phyloP scores from a whole-genome alignment of 2,329 filamentous ascomycete genomes.

The Trichoderma sp. region DNA sequence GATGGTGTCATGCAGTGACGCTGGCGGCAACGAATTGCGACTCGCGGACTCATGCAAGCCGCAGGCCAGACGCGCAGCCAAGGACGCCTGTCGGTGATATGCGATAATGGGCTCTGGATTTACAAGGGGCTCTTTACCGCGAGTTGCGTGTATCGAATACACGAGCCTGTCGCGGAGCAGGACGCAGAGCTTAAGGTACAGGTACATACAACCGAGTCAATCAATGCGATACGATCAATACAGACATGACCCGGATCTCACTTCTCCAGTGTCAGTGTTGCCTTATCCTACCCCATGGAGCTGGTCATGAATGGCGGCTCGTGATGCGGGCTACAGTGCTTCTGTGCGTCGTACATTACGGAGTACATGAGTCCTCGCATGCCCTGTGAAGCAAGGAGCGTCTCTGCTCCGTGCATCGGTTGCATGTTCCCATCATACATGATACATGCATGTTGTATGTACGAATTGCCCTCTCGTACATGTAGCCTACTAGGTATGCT shows the following conservation, averaged over 20 bases:
- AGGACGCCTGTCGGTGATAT: constrained; percentile 17
- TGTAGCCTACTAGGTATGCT: not conserved
- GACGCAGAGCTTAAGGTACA: not conserved
- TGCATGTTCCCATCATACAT: not conserved
- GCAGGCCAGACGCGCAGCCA: constrained; percentile 18
- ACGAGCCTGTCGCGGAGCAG: not conserved
- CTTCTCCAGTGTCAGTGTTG: not conserved
- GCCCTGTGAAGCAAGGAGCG: not conserved
- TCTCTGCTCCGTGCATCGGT: not conserved
- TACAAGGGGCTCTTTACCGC: not conserved
- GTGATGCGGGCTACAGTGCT: constrained; percentile 12
- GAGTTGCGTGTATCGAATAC: not conserved
- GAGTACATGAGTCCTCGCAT: constrained; percentile 13
- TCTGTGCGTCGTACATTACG: constrained; percentile 10
- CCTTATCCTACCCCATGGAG: constrained; percentile 8
- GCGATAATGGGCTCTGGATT: not conserved
- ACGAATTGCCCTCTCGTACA: not conserved
- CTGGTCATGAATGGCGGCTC: constrained; percentile 9
- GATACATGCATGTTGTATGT: not conserved
- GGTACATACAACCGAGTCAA: not conserved
- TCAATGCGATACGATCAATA: not conserved
- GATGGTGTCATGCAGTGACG: constrained; percentile 31
- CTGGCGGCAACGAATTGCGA: constrained; percentile 15
- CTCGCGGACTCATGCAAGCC: constrained; percentile 15
- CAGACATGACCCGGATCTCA: not conserved